These are phyloP conservation scores for Pleodorina starrii DNA, from an alignment of 139 green algal species.

Conservation along the genomic window DNA sequence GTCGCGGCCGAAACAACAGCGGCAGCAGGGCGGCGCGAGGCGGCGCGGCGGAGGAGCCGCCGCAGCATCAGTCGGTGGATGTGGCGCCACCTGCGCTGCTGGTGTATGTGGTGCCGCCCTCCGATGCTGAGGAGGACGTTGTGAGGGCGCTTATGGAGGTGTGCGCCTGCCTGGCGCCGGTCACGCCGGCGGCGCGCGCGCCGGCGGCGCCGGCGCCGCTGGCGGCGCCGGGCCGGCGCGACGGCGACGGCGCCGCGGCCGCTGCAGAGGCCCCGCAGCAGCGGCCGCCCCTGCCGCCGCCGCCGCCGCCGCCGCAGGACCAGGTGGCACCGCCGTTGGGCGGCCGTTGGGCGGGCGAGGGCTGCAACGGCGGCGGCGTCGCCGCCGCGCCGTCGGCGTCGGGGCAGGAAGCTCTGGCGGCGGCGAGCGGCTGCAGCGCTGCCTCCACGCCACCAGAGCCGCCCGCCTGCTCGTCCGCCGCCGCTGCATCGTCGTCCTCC, in stretches of 20 bases:
- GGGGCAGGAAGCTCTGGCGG: background rate
- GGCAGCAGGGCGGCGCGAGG: background rate
- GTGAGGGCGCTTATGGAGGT: slow-evolving; percentile 28
- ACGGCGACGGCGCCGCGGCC: background rate
- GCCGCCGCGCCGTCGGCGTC: background rate
- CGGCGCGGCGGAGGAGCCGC: background rate
- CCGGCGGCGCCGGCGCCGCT: background rate
- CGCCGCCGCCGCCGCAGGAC: background rate
- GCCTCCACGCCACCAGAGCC: slow-evolving; percentile 20
- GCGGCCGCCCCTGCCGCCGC: background rate
- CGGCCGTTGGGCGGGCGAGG: background rate
- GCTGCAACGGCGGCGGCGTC: background rate
- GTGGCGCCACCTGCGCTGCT: slow-evolving; percentile 5
- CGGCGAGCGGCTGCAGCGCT: background rate
- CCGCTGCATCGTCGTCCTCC: background rate
- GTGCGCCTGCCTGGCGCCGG: slow-evolving; percentile 14
- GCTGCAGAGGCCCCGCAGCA: background rate
- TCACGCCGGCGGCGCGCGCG: background rate
- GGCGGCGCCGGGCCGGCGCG: background rate
- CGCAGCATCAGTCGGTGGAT: background rate
- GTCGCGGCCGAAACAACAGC: no score
- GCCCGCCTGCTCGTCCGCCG: background rate
- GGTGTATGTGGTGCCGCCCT: slow-evolving; percentile 43
- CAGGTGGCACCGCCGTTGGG: background rate
- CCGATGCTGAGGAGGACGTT: slow-evolving; percentile 1